Evolutionary conservation across 306 rosid species (phyloP).

Genomic region (Lathyrus aphaca): DNA sequence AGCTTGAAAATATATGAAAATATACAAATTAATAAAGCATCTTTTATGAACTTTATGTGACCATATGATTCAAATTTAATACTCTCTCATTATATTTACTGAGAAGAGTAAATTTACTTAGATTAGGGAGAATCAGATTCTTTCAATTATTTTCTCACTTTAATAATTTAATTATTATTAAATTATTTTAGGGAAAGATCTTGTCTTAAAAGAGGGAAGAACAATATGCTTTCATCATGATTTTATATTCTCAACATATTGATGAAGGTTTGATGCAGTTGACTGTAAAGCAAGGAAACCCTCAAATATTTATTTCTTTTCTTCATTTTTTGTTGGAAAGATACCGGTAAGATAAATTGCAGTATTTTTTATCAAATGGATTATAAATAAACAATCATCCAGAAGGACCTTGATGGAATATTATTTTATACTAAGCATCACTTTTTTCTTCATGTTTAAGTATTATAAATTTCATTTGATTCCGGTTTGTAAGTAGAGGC

Average conservation of each 20-base stretch:
- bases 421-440: background rate
- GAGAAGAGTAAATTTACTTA: background rate
- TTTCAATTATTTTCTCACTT: background rate
- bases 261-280: constrained; percentile 42
- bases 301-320: constrained; percentile 28
- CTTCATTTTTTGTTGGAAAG: constrained; percentile 42
- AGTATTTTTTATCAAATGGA: constrained; percentile 24
- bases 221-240: constrained; percentile 32
- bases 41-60: constrained; percentile 22
- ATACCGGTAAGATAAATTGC: constrained; percentile 37
- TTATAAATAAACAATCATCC: constrained; percentile 27
- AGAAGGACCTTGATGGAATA: constrained; percentile 40
- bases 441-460: constrained; percentile 45
- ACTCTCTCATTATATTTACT: constrained; percentile 17
- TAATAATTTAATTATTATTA: background rate
- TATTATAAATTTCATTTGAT: constrained; percentile 34
- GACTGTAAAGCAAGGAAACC: constrained; percentile 47
- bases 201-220: constrained; percentile 34
- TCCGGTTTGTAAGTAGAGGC: constrained; percentile 32
- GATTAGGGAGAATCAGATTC: constrained; percentile 8
- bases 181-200: constrained; percentile 30
- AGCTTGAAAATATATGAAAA: constrained; percentile 22
- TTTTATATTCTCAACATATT: constrained; percentile 43
- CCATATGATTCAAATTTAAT: constrained; percentile 5
- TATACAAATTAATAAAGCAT: constrained; percentile 34